Conservation (phyloP, 2,329 filamentous ascomycete genomes). For the Colletotrichum cereale region DNA sequence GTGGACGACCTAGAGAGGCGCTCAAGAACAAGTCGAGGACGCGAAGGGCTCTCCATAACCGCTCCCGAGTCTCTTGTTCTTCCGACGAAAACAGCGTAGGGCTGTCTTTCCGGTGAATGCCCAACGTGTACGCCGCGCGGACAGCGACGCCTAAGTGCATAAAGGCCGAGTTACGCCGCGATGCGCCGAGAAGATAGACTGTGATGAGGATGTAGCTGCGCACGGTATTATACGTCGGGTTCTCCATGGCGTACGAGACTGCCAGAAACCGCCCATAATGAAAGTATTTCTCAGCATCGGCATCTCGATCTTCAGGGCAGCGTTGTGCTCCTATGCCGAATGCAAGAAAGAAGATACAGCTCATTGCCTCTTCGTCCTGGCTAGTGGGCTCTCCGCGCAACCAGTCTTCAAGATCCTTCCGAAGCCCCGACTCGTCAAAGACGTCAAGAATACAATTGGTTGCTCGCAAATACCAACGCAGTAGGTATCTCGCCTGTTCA, state of each 20-base stretch:
- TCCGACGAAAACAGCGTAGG: constrained; percentile 44
- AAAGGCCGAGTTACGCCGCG: constrained; percentile 52
- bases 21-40: constrained; percentile 51
- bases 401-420: constrained; percentile 46
- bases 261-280: constrained; percentile 51
- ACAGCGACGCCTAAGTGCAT: constrained; percentile 54
- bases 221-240: constrained; percentile 51
- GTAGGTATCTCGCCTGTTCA: constrained; percentile 45
- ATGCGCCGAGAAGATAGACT: constrained; percentile 52
- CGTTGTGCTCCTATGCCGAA: constrained; percentile 51
- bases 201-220: constrained; percentile 51
- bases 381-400: constrained; percentile 36
- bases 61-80: constrained; percentile 47
- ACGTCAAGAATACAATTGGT: constrained; percentile 48
- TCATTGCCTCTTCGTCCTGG: constrained; percentile 35
- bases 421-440: constrained; percentile 49
- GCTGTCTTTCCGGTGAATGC: constrained; percentile 48
- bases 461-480: constrained; percentile 49
- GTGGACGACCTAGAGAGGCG: constrained; percentile 49
- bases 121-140: constrained; percentile 52
- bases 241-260: constrained; percentile 50
- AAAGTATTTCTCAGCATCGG: constrained; percentile 50
- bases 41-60: constrained; percentile 50
- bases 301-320: constrained; percentile 49
- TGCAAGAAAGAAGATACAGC: constrained; percentile 45